phyloP scores from a whole-genome alignment of 805 yeast species.

The Wickerhamomyces alni region DNA sequence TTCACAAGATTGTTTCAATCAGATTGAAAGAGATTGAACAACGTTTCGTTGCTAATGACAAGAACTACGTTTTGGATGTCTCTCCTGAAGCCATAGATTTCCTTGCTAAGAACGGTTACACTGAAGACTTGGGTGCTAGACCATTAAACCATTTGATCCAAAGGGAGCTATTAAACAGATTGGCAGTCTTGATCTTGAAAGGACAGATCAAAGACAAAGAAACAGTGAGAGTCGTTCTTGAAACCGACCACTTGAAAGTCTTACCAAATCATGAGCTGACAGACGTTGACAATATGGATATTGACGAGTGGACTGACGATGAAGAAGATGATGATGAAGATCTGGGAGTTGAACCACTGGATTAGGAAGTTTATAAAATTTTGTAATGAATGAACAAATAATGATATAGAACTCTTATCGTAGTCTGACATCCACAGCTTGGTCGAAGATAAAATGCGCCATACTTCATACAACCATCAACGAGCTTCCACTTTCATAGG shows the following conservation, averaged over 20 bases:
- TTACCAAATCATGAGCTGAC: slow-evolving; percentile 76
- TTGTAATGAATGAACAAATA: too few relatives aligned
- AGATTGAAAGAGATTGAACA: slow-evolving; percentile 80
- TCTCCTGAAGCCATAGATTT: slow-evolving; percentile 74
- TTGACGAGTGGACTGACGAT: slow-evolving; percentile 52
- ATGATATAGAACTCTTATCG: too few relatives aligned
- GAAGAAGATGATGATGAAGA: slow-evolving; percentile 39
- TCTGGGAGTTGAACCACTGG: too few relatives aligned
- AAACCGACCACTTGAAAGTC: slow-evolving; percentile 64
- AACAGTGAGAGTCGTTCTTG: slow-evolving; percentile 56
- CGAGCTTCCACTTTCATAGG: too few relatives aligned
- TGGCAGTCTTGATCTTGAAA: slow-evolving; percentile 83
- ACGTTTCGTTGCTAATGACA: slow-evolving; percentile 81
- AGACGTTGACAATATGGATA: slow-evolving; percentile 41
- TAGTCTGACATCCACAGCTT: too few relatives aligned
- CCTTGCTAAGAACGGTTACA: slow-evolving; percentile 81
- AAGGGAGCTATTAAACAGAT: slow-evolving; percentile 74
- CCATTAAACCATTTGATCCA: slow-evolving; percentile 93
- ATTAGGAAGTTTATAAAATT: too few relatives aligned
- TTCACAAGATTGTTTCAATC: slow-evolving; percentile 83
- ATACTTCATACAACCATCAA: too few relatives aligned
- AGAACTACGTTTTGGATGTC: slow-evolving; percentile 65
- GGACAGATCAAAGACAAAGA: slow-evolving; percentile 90
- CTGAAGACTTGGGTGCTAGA: slow-evolving; percentile 92
- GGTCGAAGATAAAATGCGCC: too few relatives aligned